Evolutionary conservation across 73 alveolate species (phyloP), one percentile per base, ranked within the genome.

Genomic region (Effrenium voratum): DNA sequence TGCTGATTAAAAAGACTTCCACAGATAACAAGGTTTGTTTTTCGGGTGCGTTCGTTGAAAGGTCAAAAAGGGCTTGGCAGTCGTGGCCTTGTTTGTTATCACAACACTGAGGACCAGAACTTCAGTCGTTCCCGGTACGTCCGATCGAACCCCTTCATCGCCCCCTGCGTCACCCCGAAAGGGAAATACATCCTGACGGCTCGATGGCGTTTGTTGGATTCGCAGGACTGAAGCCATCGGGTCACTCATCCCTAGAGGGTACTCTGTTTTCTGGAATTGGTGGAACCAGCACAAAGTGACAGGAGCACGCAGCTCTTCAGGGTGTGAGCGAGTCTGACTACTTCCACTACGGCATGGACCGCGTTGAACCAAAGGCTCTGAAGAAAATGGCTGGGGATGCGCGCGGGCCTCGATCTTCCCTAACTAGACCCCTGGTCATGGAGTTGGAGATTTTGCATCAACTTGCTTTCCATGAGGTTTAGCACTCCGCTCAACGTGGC

Each of bases 41-140:
- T n/a, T n/a, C n/a, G n/a, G n/a, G n/a, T n/a, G n/a, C n/a, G n/a
- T n/a, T n/a, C n/a, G n/a, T n/a, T n/a, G n/a, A n/a, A n/a, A n/a
- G n/a, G n/a, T n/a, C n/a, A n/a, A n/a, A n/a, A n/a, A n/a, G n/a
- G n/a, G n/a, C n/a, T n/a, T n/a, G n/a, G n/a, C n/a, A n/a, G n/a
- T n/a, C n/a, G n/a, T n/a, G n/a, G n/a, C n/a, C n/a, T n/a, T n/a
- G n/a, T n/a, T n/a, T n/a, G n/a, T n/a, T n/a, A n/a, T n/a, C n/a
- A n/a, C n/a, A n/a, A n/a, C n/a, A 52, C 57, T 36, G 41, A 79
- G 91, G 91, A 79, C 46, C 91, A 79, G 46, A 79, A 47, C 50
- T 79, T 79, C 50, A 3, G 32, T 24, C 41, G 91, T 1, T 43
- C 43, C 19, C 40, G 26, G 22, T 79, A 5, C 10, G 44, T 44